These are phyloP conservation scores for Colletotrichum navitas DNA, from an alignment of 2,329 filamentous ascomycete genomes.

Conservation along the genomic window DNA sequence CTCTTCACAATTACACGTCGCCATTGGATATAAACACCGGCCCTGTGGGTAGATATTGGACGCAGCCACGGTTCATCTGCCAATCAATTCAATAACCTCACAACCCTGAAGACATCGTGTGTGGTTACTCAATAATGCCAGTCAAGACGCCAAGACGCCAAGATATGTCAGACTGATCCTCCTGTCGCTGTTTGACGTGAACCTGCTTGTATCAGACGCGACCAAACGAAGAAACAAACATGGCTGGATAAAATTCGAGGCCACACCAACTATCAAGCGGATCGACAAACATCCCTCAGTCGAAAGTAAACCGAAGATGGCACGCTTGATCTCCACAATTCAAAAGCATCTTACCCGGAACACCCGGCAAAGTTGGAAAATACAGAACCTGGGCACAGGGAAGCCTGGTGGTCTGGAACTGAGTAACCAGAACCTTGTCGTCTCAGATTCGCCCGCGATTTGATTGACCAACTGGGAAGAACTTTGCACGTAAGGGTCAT, in stretches of 20 bases:
- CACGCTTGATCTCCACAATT: not conserved
- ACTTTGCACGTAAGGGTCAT: not conserved
- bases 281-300: not conserved
- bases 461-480: not conserved
- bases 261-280: not conserved
- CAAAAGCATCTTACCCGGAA: not conserved
- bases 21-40: not conserved
- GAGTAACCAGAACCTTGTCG: not conserved
- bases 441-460: not conserved
- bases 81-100: not conserved
- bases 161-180: constrained; percentile 1
- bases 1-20: not conserved
- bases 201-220: not conserved
- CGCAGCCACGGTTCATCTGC: not conserved
- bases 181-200: not conserved
- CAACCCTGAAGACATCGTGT: not conserved
- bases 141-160: constrained; percentile 5
- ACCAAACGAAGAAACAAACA: not conserved
- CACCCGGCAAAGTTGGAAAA: not conserved
- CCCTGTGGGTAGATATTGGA: not conserved
- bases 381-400: not conserved
- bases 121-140: not conserved
- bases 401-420: not conserved
- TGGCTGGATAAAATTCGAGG: not conserved
- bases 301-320: not conserved